Evolutionary conservation across 2,329 filamentous ascomycete genomes (phyloP).

Genomic region (Cladosporium austrohemisphaericum): DNA sequence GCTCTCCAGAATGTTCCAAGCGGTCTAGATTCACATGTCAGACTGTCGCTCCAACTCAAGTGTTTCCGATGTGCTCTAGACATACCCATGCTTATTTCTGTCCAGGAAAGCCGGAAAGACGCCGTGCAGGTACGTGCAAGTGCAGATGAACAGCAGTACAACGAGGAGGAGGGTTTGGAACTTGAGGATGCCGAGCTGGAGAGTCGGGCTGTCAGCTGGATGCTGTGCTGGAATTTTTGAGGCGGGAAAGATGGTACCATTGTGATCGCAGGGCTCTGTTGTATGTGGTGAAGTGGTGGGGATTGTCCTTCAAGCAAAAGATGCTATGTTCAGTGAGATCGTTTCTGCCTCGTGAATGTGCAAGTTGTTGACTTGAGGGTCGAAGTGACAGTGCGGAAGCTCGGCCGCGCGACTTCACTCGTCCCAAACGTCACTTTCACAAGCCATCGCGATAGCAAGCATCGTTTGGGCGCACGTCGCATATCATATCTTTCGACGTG

Average conservation of each 20-base stretch:
- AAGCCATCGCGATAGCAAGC: slow-evolving; percentile 1
- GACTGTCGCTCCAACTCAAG: not conserved
- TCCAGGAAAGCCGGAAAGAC: slow-evolving; percentile 88
- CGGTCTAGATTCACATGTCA: slow-evolving; percentile 15
- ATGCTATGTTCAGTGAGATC: not conserved
- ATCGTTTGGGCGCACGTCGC: not conserved
- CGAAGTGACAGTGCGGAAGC: slow-evolving; percentile 2
- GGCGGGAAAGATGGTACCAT: slow-evolving; percentile 14
- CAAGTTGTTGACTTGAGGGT: slow-evolving; percentile 11
- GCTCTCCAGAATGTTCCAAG: slow-evolving; percentile 93
- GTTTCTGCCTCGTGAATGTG: not conserved
- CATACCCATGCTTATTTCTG: slow-evolving; percentile 84
- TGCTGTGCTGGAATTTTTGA: not conserved
- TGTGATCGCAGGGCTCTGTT: not conserved
- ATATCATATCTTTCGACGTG: not conserved
- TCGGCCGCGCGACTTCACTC: slow-evolving; percentile 1
- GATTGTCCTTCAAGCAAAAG: not conserved
- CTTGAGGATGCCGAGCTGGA: slow-evolving; percentile 92
- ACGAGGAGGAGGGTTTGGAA: slow-evolving; percentile 96
- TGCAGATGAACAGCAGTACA: slow-evolving; percentile 92
- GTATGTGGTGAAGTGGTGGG: not conserved
- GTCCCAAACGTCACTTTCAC: slow-evolving; percentile 14
- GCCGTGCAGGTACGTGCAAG: slow-evolving; percentile 87
- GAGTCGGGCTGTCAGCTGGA: not conserved
- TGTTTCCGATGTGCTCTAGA: not conserved